Percentiles rank a stretch among this genome's conserved stretches.
Evolutionary conservation across 306 rosid species (phyloP).

Genomic region (Dryas drummondii): DNA sequence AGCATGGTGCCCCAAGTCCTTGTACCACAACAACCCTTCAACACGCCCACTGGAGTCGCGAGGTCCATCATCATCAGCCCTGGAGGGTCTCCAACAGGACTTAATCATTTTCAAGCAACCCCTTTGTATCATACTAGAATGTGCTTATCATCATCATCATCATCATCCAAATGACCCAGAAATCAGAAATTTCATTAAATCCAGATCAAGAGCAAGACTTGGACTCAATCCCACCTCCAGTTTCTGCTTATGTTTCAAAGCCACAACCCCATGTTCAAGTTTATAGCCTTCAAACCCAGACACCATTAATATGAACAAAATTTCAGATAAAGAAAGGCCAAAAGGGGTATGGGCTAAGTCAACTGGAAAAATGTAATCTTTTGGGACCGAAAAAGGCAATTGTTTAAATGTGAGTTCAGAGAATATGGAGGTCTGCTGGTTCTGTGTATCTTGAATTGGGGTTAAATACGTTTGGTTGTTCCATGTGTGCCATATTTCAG

Average conservation of each 20-base stretch:
- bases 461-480: slow-evolving; percentile 44
- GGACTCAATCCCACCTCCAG: slow-evolving; percentile 26
- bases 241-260: slow-evolving; percentile 37
- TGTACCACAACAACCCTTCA: slow-evolving; percentile 76
- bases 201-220: slow-evolving; percentile 25
- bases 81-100: slow-evolving; percentile 65
- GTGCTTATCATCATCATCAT: background rate
- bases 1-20: slow-evolving; percentile 77
- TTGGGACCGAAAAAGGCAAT: slow-evolving; percentile 53
- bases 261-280: slow-evolving; percentile 37
- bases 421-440: slow-evolving; percentile 64
- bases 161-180: slow-evolving; percentile 39
- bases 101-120: slow-evolving; percentile 52
- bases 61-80: slow-evolving; percentile 49
- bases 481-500: slow-evolving; percentile 48
- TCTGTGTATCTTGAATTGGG: slow-evolving; percentile 70
- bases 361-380: slow-evolving; percentile 39
- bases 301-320: slow-evolving; percentile 55
- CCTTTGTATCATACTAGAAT: slow-evolving; percentile 6
- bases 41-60: slow-evolving; percentile 50
- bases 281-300: slow-evolving; percentile 42
- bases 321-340: slow-evolving; percentile 46
- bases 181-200: slow-evolving; percentile 23
- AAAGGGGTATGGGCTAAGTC: slow-evolving; percentile 74
- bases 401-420: slow-evolving; percentile 62